Base-by-base conservation (phyloP, 495 filamentous ascomycete species). In the Lasiosphaeriaceae sp. region DNA sequence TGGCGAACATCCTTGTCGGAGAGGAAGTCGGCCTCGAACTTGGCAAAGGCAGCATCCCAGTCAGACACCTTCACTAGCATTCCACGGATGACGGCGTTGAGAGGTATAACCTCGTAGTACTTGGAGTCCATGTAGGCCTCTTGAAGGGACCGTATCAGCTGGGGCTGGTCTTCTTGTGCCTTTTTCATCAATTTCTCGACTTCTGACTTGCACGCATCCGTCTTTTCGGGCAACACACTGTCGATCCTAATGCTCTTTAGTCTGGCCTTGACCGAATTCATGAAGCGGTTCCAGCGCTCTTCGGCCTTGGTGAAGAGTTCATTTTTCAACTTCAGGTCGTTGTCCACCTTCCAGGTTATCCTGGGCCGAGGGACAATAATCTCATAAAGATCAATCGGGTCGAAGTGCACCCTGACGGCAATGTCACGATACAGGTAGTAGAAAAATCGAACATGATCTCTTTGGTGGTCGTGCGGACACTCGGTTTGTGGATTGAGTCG, bases 1-100 rank as follows among this genome's bases (percentile, higher is more conserved):
- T 92, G 83, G 56, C 91, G 83, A 58, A 99, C 97, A 73, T 99
- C 95, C 63, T 97, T 97, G 64, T 99, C 95, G 0, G 92, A 96
- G 66, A 99, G 92, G 71, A 94, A 99, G 59, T 92, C 89, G 50
- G 84, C 84, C 65, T 99, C 95, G 56, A 99, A 96, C 31, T 90
- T 86, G 34, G 84, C 82, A 70, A 99, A 99, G 3, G 81, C 82
- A 21, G 83, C 84, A 63, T 99, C 95, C 95, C 95, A 99, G 61
- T 91, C 90, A 8, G 90, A 85, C 9, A 92, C 92, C 61, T 90
- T 96, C 67, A 96, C 92, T 60, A 97, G 88, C 75, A 96, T 89
- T 23, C 86, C 86, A 65, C 93, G 83, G 43, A 96, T 80, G 31
- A 92, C 90, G 54, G 86, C 77, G 60, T 97, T 99, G 51, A 97